These are phyloP conservation scores for Trypanosoma lewisi DNA, from an alignment of 208 protist genomes.

Conservation along the genomic window DNA sequence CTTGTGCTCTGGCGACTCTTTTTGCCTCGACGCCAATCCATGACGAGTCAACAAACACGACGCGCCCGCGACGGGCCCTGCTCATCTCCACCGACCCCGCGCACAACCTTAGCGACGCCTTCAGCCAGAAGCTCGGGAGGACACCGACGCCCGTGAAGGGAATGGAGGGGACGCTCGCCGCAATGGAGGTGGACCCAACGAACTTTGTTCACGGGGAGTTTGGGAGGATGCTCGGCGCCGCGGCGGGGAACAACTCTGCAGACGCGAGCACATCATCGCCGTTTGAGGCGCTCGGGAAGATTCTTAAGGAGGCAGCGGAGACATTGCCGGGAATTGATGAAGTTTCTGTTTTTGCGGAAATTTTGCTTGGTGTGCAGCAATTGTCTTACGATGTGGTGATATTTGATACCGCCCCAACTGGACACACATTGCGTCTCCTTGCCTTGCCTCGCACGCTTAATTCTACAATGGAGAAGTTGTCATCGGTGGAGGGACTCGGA, in stretches of 20 bases:
- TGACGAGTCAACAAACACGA: constrained; percentile 16
- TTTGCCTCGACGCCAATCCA: constrained; percentile 80
- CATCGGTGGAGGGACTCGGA: constrained; percentile 40
- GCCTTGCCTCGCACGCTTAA: constrained; percentile 82
- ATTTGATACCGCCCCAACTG: constrained; percentile 99
- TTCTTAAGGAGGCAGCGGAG: constrained; percentile 55
- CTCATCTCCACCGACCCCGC: constrained; percentile 99
- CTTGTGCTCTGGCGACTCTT: constrained; percentile 89
- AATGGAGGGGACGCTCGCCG: constrained; percentile 83
- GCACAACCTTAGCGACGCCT: constrained; percentile 98
- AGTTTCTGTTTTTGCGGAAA: constrained; percentile 95
- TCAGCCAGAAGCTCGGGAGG: constrained; percentile 93
- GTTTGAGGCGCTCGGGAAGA: constrained; percentile 34
- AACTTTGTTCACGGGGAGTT: constrained; percentile 34
- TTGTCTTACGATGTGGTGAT: constrained; percentile 94
- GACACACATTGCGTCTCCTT: constrained; percentile 97
- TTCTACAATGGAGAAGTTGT: constrained; percentile 46
- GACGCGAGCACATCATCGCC: constrained; percentile 13
- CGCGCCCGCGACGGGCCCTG: constrained; percentile 81
- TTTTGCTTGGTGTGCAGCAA: constrained; percentile 89
- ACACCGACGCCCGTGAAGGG: constrained; percentile 89
- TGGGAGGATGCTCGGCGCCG: constrained; percentile 13
- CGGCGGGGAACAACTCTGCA: neutral
- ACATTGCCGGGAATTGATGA: constrained; percentile 98
- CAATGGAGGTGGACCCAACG: constrained; percentile 93